Percentiles rank a stretch among this genome's conserved stretches.
phyloP scores from a whole-genome alignment of 768 basidiomycete species.

The Leccinum obscurum region DNA sequence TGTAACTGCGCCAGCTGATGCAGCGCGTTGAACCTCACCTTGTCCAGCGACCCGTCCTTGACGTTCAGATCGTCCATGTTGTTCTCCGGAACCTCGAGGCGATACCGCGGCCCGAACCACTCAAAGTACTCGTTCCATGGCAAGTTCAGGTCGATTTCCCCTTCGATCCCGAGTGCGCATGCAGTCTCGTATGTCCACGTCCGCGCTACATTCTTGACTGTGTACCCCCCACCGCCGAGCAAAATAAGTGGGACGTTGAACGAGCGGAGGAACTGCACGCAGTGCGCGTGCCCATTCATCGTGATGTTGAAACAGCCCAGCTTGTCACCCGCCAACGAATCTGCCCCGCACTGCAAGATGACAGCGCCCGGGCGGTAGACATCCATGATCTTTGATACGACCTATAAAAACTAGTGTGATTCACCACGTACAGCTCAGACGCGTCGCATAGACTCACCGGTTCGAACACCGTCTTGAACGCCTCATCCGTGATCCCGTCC shows the following conservation, averaged over 20 bases:
- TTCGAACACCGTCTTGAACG: conserved; percentile 86
- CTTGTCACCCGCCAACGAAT: conserved; percentile 94
- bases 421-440: not conserved
- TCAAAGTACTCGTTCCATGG: conserved; percentile 93
- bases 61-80: conserved; percentile 96
- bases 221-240: conserved; percentile 96
- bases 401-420: conserved; percentile 43
- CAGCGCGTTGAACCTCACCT: conserved; percentile 66
- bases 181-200: conserved; percentile 98
- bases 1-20: conserved; percentile 56
- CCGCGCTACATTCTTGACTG: conserved; percentile 84
- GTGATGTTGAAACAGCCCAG: conserved; percentile 95
- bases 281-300: conserved; percentile 93
- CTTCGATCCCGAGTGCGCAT: conserved; percentile 84
- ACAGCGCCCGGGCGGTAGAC: conserved; percentile 86
- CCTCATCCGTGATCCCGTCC: conserved; percentile 92
- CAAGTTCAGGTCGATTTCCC: conserved; percentile 72
- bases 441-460: conserved; percentile 56
- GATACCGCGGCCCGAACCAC: conserved; percentile 95
- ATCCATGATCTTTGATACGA: conserved; percentile 82
- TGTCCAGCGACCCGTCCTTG: conserved; percentile 75
- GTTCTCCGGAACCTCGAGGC: conserved; percentile 86
- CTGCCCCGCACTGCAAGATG: conserved; percentile 93
- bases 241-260: conserved; percentile 87
- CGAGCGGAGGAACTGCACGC: conserved; percentile 81